Evolutionary conservation across 208 protist species (phyloP).

Genomic region (Trypanosomatidae sp.): DNA sequence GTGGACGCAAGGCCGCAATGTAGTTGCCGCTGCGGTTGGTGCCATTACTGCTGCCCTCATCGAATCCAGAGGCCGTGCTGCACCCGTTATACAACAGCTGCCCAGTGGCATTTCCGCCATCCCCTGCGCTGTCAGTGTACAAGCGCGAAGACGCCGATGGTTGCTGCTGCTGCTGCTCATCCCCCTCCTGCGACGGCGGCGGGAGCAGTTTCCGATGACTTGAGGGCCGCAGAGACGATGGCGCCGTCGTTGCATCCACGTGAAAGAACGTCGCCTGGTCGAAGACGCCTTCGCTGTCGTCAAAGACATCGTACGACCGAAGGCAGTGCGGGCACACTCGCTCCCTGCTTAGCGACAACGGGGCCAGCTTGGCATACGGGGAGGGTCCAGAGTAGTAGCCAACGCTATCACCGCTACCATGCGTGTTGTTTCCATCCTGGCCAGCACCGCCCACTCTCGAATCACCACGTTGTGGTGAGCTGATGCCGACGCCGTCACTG

Average conservation of each 20-base stretch:
- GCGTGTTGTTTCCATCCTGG: neutral
- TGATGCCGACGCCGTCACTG: neutral
- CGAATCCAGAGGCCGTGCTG: slow-evolving; percentile 1
- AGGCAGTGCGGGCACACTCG: slow-evolving; percentile 42
- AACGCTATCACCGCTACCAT: neutral
- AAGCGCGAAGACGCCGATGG: slow-evolving; percentile 2
- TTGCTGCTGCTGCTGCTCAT: slow-evolving; percentile 5
- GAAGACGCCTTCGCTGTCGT: slow-evolving; percentile 12
- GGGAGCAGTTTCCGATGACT: neutral
- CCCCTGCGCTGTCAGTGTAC: neutral
- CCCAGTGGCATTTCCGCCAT: neutral
- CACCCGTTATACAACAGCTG: slow-evolving; percentile 2
- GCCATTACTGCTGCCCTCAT: neutral
- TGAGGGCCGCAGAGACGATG: neutral
- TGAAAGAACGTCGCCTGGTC: slow-evolving; percentile 10
- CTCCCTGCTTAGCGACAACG: slow-evolving; percentile 20
- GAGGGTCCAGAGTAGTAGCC: slow-evolving; percentile 1
- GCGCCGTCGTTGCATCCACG: neutral
- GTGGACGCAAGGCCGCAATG: neutral
- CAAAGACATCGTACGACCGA: slow-evolving; percentile 25
- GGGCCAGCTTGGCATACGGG: slow-evolving; percentile 19
- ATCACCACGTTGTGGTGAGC: neutral
- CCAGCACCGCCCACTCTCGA: neutral
- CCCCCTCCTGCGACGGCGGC: neutral
- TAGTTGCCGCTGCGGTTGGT: slow-evolving; percentile 1